Conservation (phyloP, 2,329 filamentous ascomycete genomes). For the Cordyceps pruinosa region DNA sequence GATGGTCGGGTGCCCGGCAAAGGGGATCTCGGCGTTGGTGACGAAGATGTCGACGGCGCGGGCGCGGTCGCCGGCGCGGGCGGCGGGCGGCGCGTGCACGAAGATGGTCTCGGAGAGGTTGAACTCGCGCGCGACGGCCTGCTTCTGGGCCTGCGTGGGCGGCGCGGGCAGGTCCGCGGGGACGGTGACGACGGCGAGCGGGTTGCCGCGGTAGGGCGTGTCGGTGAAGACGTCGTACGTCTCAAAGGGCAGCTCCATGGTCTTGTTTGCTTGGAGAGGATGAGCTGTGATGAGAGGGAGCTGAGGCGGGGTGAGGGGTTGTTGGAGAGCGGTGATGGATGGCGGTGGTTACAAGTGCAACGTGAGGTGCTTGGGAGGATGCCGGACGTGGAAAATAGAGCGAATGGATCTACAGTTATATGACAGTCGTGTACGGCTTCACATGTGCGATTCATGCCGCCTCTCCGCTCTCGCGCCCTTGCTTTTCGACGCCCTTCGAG, state of each 20-base stretch:
- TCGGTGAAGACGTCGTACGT: conserved; percentile 54
- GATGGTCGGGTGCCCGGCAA: conserved; percentile 57
- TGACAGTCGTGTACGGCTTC: neutral
- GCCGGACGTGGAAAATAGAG: neutral
- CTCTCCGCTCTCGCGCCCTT: conserved; percentile 7
- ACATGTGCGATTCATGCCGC: neutral
- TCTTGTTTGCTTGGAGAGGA: neutral
- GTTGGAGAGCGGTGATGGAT: no score
- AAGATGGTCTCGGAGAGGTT: conserved; percentile 60
- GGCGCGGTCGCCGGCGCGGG: conserved; percentile 10
- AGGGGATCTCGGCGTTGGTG: conserved; percentile 45
- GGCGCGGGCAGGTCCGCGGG: conserved; percentile 29
- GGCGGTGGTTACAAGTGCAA: neutral
- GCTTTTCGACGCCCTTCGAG: neutral
- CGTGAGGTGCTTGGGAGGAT: no score
- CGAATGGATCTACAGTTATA: neutral
- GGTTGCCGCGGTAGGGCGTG: conserved; percentile 48
- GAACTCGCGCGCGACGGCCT: conserved; percentile 54
- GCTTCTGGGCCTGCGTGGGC: conserved; percentile 47
- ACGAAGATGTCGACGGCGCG: conserved; percentile 55
- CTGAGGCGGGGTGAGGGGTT: neutral
- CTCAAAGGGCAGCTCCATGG: conserved; percentile 39
- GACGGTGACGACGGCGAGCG: conserved; percentile 52
- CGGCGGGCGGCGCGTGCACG: conserved; percentile 36
- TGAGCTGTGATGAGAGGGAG: neutral